These are phyloP conservation scores for Fusarium nelsonii DNA, from an alignment of 2,329 filamentous ascomycete species.

Conservation along the genomic window DNA sequence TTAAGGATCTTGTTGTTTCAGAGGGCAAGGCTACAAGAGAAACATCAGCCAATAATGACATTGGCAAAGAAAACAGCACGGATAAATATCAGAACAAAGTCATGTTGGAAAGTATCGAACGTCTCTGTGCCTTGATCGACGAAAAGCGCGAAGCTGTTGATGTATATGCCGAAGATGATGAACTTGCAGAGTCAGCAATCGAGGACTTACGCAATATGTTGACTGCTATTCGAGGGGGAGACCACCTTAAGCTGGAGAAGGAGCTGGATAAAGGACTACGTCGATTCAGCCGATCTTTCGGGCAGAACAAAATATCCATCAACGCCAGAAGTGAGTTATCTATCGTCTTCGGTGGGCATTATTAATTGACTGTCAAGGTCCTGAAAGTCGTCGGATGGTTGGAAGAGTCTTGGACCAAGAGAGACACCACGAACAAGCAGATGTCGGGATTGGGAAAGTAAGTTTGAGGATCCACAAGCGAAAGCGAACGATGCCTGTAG, in stretches of 20 bases:
- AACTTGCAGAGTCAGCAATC: not conserved
- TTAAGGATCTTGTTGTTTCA: not conserved
- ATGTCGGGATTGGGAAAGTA: not conserved
- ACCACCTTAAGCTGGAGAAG: not conserved
- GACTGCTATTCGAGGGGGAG: not conserved
- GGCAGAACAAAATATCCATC: not conserved
- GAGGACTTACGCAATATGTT: not conserved
- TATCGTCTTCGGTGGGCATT: not conserved
- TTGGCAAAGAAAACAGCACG: accelerated
- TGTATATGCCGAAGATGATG: slow-evolving; percentile 7
- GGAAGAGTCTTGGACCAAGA: not conserved
- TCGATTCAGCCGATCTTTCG: slow-evolving; percentile 1
- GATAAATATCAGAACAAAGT: not conserved
- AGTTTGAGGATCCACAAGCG: slow-evolving; percentile 11
- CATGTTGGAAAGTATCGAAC: not conserved
- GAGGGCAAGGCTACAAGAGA: not conserved
- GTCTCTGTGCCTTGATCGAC: not conserved
- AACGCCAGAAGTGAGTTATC: not conserved
- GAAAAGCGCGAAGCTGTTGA: not conserved
- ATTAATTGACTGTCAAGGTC: not conserved
- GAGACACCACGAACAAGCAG: not conserved
- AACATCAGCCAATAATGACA: not conserved
- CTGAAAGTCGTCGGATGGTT: not conserved
- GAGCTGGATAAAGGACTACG: not conserved
- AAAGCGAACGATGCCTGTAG: not conserved